phyloP scores from a whole-genome alignment of 345 rosid genomes.

The Arabidopsis suecica region DNA sequence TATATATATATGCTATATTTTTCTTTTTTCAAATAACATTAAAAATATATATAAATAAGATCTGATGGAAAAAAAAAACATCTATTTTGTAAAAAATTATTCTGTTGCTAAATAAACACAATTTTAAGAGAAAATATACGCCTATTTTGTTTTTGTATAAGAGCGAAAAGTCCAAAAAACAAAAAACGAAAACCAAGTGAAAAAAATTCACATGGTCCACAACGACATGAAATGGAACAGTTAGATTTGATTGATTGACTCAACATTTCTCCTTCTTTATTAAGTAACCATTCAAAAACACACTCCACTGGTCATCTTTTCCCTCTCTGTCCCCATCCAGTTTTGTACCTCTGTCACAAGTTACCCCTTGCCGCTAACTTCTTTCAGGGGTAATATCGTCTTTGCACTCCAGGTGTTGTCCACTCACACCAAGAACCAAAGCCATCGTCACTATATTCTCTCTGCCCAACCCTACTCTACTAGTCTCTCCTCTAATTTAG shows the following conservation, averaged over 20 bases:
- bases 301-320: slow-evolving; percentile 39
- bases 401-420: slow-evolving; percentile 58
- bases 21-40: too few relatives aligned
- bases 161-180: not conserved
- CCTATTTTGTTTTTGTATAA: slow-evolving; percentile 19
- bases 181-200: slow-evolving; percentile 2
- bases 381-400: slow-evolving; percentile 46
- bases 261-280: slow-evolving; percentile 43
- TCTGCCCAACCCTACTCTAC: slow-evolving; percentile 28
- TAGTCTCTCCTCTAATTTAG: slow-evolving; percentile 16
- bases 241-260: slow-evolving; percentile 46
- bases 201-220: slow-evolving; percentile 35
- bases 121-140: not conserved
- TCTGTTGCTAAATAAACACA: not conserved
- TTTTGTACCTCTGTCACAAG: slow-evolving; percentile 46
- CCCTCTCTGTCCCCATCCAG: slow-evolving; percentile 44
- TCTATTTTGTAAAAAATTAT: not conserved
- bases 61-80: too few relatives aligned
- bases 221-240: slow-evolving; percentile 40
- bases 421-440: slow-evolving; percentile 47
- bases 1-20: too few relatives aligned
- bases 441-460: slow-evolving; percentile 36
- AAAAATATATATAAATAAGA: too few relatives aligned
- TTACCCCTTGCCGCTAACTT: slow-evolving; percentile 38
- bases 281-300: slow-evolving; percentile 46